Evolutionary conservation across 1,284 basidiomycete genomes (phyloP), one percentile per base, ranked within the genome.

Genomic region (Cutaneotrichosporon cyanovorans): DNA sequence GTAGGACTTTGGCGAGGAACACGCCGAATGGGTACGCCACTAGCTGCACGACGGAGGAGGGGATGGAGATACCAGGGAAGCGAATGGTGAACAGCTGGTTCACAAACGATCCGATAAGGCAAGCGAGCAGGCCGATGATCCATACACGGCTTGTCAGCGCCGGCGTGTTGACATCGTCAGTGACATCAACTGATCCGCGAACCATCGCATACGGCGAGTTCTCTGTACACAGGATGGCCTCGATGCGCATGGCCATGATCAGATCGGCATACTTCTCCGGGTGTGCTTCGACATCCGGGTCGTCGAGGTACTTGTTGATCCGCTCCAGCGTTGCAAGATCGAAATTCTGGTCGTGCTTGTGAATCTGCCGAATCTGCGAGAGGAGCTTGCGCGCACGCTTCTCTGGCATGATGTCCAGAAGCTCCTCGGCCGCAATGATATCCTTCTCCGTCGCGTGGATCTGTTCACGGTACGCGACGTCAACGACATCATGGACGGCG

Each of bases 171-270:
- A 81, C 79, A 64, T 90, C 87, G 60, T 91, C 87, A 22, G 80
- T 74, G 58, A 80, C 85, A 25, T 84, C 76, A 16, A 90, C 84
- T 5, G 85, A 80, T 20, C 87, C 86, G 45, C 87, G 80, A 33
- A 91, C 87, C 75, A 90, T 87, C 4, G 87, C 81, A 62, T 91
- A 91, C 8, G 88, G 87, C 3, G 87, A 90, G 48, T 65, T 65
- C 41, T 63, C 62, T 22, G 60, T 59, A 18, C 61, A 55, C 12
- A 69, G 50, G 4, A 63, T 37, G 2, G 63, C 62, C 57, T 68
- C 63, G 30, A 63, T 48, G 50, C 63, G 61, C 59, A 66, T 62
- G 28, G 49, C 49, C 34, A 43, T 25, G 40, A 61, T 55, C 40
- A 66, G 45, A 12, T 56, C 54, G n/a, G 7, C 15, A 54, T 64